phyloP scores from a whole-genome alignment of 192 early-diverging fungal genomes.

The Coemansia erecta region DNA sequence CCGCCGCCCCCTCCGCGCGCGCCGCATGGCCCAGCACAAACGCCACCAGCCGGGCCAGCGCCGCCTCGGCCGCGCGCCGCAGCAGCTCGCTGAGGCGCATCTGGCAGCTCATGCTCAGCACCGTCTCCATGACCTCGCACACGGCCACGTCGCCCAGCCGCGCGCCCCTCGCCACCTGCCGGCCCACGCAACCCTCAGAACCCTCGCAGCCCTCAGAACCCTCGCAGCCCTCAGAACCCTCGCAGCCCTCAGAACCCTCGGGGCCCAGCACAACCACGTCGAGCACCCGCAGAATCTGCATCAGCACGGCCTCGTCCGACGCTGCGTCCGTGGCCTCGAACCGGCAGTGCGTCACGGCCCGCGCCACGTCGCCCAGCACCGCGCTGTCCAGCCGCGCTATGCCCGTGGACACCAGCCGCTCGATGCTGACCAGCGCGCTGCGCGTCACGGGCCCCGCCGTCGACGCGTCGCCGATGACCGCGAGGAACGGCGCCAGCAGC shows the following conservation, averaged over 20 bases:
- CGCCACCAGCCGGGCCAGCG: conserved; percentile 46
- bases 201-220: conserved; percentile 54
- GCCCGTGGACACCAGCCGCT: conserved; percentile 84
- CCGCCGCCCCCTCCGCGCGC: conserved; percentile 10
- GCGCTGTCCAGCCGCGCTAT: conserved; percentile 58
- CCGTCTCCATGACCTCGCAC: conserved; percentile 97
- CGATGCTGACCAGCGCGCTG: conserved; percentile 82
- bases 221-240: conserved; percentile 53
- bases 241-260: conserved; percentile 19
- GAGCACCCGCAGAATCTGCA: conserved; percentile 83
- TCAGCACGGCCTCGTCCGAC: conserved; percentile 91
- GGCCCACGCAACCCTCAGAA: conserved; percentile 12
- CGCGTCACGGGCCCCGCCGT: conserved; percentile 94
- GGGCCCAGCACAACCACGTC: conserved; percentile 71
- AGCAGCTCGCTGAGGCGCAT: conserved; percentile 72
- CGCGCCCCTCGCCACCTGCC: no score
- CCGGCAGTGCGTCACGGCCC: conserved; percentile 91
- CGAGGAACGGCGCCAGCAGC: conserved; percentile 89
- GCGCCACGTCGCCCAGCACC: conserved; percentile 50
- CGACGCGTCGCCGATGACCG: conserved; percentile 87
- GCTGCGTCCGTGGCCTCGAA: conserved; percentile 93
- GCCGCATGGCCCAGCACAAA: conserved; percentile 37
- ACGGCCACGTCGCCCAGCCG: conserved; percentile 85
- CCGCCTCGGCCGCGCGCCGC: conserved; percentile 48
- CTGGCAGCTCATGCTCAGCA: conserved; percentile 96